Evolutionary conservation across 2,329 filamentous ascomycete species (phyloP).

Genomic region (Arthrobotrys entomopaga): DNA sequence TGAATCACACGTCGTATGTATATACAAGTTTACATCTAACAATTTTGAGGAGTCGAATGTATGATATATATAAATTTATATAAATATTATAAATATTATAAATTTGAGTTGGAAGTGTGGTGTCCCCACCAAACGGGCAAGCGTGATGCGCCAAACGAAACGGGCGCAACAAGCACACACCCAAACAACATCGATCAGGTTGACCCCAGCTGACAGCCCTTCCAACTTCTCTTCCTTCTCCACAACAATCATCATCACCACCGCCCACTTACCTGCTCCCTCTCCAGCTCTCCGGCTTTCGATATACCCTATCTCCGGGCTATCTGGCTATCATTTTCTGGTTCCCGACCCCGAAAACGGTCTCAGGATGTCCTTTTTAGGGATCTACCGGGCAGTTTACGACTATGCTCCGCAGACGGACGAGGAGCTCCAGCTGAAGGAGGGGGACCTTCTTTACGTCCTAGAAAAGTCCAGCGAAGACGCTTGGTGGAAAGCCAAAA

Average conservation of each 20-base stretch:
- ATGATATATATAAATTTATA: no score
- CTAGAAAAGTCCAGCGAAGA: slow-evolving; percentile 81
- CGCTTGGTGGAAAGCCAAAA: slow-evolving; percentile 97
- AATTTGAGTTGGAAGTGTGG: slow-evolving; percentile 32
- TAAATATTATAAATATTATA: no score
- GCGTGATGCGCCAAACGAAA: slow-evolving; percentile 25
- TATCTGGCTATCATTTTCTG: slow-evolving; percentile 22
- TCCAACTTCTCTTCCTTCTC: not conserved
- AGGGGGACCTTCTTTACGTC: slow-evolving; percentile 89
- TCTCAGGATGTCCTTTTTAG: slow-evolving; percentile 71
- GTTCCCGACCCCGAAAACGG: slow-evolving; percentile 20
- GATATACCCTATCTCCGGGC: slow-evolving; percentile 23
- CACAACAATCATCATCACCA: slow-evolving; percentile 3
- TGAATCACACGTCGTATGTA: no score
- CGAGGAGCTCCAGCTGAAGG: slow-evolving; percentile 82
- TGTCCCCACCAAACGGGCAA: slow-evolving; percentile 41
- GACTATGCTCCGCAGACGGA: slow-evolving; percentile 89
- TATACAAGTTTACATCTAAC: no score
- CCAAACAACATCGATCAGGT: slow-evolving; percentile 22
- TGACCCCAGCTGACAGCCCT: slow-evolving; percentile 46
- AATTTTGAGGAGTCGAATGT: no score
- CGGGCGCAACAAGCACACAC: slow-evolving; percentile 30
- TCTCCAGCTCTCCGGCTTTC: slow-evolving; percentile 22
- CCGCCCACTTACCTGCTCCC: slow-evolving; percentile 6
- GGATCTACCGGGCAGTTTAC: slow-evolving; percentile 89